These are phyloP conservation scores for Fusarium tupiense DNA, from an alignment of 2,329 filamentous ascomycete species.

Conservation along the genomic window DNA sequence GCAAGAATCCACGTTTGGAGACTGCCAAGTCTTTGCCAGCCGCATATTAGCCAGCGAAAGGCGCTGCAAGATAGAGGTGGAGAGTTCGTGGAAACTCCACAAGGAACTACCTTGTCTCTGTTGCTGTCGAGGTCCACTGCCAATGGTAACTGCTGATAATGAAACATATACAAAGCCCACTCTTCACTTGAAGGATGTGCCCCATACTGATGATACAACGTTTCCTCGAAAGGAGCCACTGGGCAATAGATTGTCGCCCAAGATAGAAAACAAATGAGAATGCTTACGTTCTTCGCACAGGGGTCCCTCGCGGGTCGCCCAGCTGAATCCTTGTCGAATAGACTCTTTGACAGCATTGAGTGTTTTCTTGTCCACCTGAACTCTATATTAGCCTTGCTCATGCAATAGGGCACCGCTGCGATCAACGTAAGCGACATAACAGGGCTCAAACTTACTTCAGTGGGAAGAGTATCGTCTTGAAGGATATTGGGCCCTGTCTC, in stretches of 20 bases:
- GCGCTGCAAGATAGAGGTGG: constrained; percentile 33
- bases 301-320: constrained; percentile 94
- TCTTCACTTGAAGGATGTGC: constrained; percentile 33
- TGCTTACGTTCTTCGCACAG: constrained; percentile 94
- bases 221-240: constrained; percentile 1
- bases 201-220: constrained; percentile 4
- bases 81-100: constrained; percentile 33
- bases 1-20: constrained; percentile 17
- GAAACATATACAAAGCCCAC: constrained; percentile 17
- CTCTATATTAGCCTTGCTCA: constrained; percentile 6
- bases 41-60: constrained; percentile 19
- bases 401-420: constrained; percentile 1
- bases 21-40: constrained; percentile 27
- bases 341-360: constrained; percentile 89
- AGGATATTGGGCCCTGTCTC: constrained; percentile 95
- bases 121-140: constrained; percentile 29
- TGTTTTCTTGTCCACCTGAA: constrained; percentile 87
- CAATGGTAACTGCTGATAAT: constrained; percentile 18
- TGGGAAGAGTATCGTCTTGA: constrained; percentile 94
- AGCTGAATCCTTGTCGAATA: constrained; percentile 94
- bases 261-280: constrained; percentile 3
- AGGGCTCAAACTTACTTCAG: constrained; percentile 67
- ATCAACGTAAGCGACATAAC: not conserved
- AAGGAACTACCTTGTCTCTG: constrained; percentile 28
- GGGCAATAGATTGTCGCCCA: constrained; percentile 5